Evolutionary conservation across 2,329 filamentous ascomycete species (phyloP).

Genomic region (Colletotrichum orchidophilum): DNA sequence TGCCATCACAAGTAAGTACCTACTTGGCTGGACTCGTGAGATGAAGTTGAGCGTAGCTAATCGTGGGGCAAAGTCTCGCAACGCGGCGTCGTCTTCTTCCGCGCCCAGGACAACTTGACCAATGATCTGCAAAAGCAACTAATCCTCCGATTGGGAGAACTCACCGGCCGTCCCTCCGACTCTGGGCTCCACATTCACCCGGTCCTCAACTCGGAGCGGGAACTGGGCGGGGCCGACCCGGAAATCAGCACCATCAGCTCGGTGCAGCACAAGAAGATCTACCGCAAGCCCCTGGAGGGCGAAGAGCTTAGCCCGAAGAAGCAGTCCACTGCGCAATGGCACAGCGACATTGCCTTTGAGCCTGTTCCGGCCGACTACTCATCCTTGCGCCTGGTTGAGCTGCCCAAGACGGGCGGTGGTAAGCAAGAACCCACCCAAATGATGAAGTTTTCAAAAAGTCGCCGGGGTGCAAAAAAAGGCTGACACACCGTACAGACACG

Average conservation of each 20-base stretch:
- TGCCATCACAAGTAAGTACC: conserved; percentile 65
- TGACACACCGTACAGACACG: conserved; percentile 51
- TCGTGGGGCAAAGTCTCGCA: conserved; percentile 58
- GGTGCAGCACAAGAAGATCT: conserved; percentile 53
- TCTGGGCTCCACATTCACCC: conserved; percentile 71
- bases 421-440: background rate
- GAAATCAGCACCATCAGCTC: conserved; percentile 70
- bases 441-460: rapidly evolving
- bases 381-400: conserved; percentile 63
- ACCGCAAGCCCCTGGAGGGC: conserved; percentile 35
- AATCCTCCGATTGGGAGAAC: conserved; percentile 65
- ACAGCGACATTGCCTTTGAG: conserved; percentile 69
- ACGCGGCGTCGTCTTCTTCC: conserved; percentile 72
- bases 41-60: background rate
- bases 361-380: conserved; percentile 68
- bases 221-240: conserved; percentile 60
- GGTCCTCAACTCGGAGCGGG: conserved; percentile 61
- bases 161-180: conserved; percentile 65
- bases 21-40: background rate
- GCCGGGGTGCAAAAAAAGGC: too few relatives aligned
- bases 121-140: conserved; percentile 70
- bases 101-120: conserved; percentile 64
- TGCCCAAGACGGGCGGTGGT: conserved; percentile 63
- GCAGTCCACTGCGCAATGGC: conserved; percentile 47
- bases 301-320: conserved; percentile 44